These are phyloP conservation scores for Ogataea pini DNA, from an alignment of 805 yeast genomes.

Conservation along the genomic window DNA sequence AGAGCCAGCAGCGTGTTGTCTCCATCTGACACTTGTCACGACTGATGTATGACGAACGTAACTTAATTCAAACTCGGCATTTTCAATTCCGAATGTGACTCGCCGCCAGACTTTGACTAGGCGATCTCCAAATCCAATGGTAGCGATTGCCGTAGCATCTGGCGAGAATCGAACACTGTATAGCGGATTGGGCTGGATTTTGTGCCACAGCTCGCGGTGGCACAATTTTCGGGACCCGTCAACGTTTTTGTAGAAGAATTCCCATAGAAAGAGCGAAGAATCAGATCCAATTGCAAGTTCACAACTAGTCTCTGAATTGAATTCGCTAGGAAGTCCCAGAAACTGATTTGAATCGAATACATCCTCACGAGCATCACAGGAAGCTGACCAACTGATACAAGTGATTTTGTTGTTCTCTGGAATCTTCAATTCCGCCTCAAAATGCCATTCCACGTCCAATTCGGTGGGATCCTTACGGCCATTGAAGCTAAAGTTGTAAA, in stretches of 20 bases:
- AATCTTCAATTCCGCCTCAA: slow-evolving; percentile 28
- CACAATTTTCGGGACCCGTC: slow-evolving; percentile 23
- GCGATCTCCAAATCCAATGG: slow-evolving; percentile 61
- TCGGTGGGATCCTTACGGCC: slow-evolving; percentile 35
- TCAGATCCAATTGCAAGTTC: slow-evolving; percentile 67
- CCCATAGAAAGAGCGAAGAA: slow-evolving; percentile 52
- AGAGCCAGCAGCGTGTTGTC: slow-evolving; percentile 23
- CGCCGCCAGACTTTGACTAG: slow-evolving; percentile 80
- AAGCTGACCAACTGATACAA: slow-evolving; percentile 39
- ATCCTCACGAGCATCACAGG: slow-evolving; percentile 31
- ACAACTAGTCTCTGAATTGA: slow-evolving; percentile 38
- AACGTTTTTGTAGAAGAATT: slow-evolving; percentile 35
- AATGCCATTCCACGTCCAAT: slow-evolving; percentile 34
- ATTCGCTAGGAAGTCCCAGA: slow-evolving; percentile 36
- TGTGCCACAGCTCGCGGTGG: slow-evolving; percentile 43
- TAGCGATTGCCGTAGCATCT: slow-evolving; percentile 68
- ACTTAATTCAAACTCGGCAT: slow-evolving; percentile 64
- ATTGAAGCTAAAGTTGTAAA: slow-evolving; percentile 35
- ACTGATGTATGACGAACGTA: slow-evolving; percentile 65
- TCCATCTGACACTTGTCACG: slow-evolving; percentile 63
- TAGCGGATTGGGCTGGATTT: slow-evolving; percentile 61
- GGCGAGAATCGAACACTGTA: slow-evolving; percentile 58
- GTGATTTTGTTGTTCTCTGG: slow-evolving; percentile 30
- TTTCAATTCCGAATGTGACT: slow-evolving; percentile 62
- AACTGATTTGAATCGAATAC: slow-evolving; percentile 30